A percentile compares a stretch with the other conserved stretches of the same genome.
These are phyloP conservation scores for Zygnema cylindricum DNA, from an alignment of 139 green algal genomes.

Conservation along the genomic window DNA sequence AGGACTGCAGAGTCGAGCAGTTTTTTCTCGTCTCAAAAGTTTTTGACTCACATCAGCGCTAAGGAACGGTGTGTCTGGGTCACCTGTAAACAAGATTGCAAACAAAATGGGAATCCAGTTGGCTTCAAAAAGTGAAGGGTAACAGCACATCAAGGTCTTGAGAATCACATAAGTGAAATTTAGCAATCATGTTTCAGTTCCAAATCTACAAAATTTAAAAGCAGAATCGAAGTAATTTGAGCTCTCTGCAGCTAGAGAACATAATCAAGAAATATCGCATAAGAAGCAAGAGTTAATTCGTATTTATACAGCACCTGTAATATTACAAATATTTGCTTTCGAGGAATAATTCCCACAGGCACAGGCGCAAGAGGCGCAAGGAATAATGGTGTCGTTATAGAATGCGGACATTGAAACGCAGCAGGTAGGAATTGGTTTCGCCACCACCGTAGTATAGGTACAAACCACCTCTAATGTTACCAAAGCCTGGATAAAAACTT, in stretches of 20 bases:
- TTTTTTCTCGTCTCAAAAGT: background rate
- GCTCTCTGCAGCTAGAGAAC: background rate
- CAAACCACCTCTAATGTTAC: background rate
- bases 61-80: background rate
- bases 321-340: slow-evolving; percentile 5
- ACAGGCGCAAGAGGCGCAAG: slow-evolving; percentile 40
- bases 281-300: background rate
- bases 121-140: too few relatives aligned
- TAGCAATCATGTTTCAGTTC: background rate
- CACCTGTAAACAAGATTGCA: background rate
- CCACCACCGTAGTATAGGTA: background rate
- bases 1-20: slow-evolving; percentile 12
- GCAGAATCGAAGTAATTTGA: background rate
- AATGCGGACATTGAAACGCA: slow-evolving; percentile 50
- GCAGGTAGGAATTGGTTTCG: slow-evolving; percentile 30
- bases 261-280: background rate
- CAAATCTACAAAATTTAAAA: background rate
- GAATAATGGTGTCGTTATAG: slow-evolving; percentile 43
- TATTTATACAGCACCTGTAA: background rate
- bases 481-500: too few relatives aligned
- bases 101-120: too few relatives aligned
- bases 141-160: too few relatives aligned
- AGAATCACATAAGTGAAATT: too few relatives aligned
- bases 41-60: background rate
- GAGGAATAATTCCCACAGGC: slow-evolving; percentile 32